These are phyloP conservation scores for Cutaneotrichosporon cyanovorans DNA, from an alignment of 1,284 basidiomycete species.

Conservation along the genomic window DNA sequence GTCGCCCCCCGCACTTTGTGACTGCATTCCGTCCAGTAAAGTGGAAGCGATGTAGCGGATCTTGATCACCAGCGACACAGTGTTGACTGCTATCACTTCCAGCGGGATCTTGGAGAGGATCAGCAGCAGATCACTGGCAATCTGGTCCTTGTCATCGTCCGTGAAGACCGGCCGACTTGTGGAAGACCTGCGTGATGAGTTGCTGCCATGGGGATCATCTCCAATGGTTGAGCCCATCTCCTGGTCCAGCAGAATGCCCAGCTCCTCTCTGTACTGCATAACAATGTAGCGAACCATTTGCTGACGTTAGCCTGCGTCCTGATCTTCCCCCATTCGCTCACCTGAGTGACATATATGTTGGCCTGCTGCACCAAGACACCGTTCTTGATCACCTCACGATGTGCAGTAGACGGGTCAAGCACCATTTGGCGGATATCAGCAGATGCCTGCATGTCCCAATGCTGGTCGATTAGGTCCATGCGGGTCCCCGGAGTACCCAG, in stretches of 20 bases:
- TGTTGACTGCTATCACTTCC: constrained; percentile 81
- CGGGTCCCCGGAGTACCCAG: constrained; percentile 7
- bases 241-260: constrained; percentile 50
- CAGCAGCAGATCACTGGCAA: constrained; percentile 57
- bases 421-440: constrained; percentile 81
- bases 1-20: constrained; percentile 45
- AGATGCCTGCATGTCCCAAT: constrained; percentile 50
- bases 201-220: constrained; percentile 53
- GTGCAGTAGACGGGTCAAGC: constrained; percentile 69
- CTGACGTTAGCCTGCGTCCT: constrained; percentile 42
- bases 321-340: no score
- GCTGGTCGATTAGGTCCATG: constrained; percentile 24
- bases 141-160: constrained; percentile 28
- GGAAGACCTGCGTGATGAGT: constrained; percentile 24
- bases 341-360: constrained; percentile 77
- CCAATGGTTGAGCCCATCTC: constrained; percentile 10
- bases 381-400: constrained; percentile 69
- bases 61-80: constrained; percentile 65
- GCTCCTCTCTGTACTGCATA: constrained; percentile 77
- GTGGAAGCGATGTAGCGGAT: constrained; percentile 83
- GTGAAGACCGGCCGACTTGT: constrained; percentile 13
- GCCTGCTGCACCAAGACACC: constrained; percentile 82
- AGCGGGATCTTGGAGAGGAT: constrained; percentile 83
- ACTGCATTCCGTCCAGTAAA: constrained; percentile 72
- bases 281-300: constrained; percentile 84